Conservation (phyloP, 345 rosid genomes). For the Salix dunnii region DNA sequence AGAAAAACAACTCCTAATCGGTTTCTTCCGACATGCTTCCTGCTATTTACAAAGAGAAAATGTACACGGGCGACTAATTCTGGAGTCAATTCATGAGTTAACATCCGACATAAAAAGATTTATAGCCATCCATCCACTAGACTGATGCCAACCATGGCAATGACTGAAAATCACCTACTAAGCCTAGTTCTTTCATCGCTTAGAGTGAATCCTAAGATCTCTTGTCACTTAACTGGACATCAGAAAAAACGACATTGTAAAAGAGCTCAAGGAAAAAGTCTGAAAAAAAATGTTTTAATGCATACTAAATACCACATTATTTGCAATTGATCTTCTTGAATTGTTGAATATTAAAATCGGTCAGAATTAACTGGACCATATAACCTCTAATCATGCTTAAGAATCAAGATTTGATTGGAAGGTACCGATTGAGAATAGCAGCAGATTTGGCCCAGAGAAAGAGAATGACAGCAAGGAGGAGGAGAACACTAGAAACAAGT, state of each 20-base stretch:
- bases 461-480: conserved; percentile 70
- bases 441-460: conserved; percentile 99
- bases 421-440: conserved; percentile 77
- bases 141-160: not conserved
- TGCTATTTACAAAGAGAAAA: not conserved
- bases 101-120: not conserved
- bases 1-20: not conserved
- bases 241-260: not conserved
- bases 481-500: conserved; percentile 79
- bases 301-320: not conserved
- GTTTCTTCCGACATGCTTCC: not conserved
- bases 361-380: not conserved
- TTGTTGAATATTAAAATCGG: not conserved
- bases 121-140: not conserved
- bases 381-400: conserved; percentile 1
- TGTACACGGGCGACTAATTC: not conserved
- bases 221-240: not conserved
- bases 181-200: not conserved
- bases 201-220: not conserved
- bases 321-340: not conserved
- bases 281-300: not conserved
- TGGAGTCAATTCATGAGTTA: not conserved
- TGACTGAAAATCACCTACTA: not conserved
- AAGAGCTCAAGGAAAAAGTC: not conserved
- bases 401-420: conserved; percentile 3